Evolutionary conservation across 2,329 filamentous ascomycete species (phyloP).

Genomic region (Trichocomaceae sp.): DNA sequence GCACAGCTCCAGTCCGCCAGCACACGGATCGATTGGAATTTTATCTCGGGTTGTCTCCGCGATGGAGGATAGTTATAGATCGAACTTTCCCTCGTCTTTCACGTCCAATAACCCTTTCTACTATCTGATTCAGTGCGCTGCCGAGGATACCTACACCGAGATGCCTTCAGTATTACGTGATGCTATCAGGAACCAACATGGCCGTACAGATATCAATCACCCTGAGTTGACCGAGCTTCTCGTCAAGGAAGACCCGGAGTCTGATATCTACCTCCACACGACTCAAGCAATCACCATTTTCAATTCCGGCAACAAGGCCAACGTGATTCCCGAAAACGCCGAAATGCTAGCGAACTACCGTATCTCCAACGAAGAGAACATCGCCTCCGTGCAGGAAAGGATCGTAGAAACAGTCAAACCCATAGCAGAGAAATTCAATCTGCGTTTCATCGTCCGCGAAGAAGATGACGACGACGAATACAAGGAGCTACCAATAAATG

Average conservation of each 20-base stretch:
- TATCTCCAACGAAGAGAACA: slow-evolving; percentile 50
- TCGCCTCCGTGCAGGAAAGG: slow-evolving; percentile 41
- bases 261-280: slow-evolving; percentile 53
- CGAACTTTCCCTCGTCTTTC: too few species aligned
- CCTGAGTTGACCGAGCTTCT: too few species aligned
- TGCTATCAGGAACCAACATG: too few species aligned
- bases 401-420: slow-evolving; percentile 41
- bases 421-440: slow-evolving; percentile 42
- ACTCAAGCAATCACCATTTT: slow-evolving; percentile 52
- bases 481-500: too few species aligned
- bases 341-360: slow-evolving; percentile 51
- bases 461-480: too few species aligned
- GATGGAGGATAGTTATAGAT: too few species aligned
- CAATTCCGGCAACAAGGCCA: slow-evolving; percentile 51
- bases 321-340: slow-evolving; percentile 52
- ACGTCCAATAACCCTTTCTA: too few species aligned
- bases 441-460: slow-evolving; percentile 19
- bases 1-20: slow-evolving; percentile 54
- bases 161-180: too few species aligned
- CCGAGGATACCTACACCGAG: too few species aligned
- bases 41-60: slow-evolving; percentile 56
- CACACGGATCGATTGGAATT: slow-evolving; percentile 64
- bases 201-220: too few species aligned
- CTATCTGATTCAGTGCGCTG: too few species aligned
- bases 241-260: too few species aligned